phyloP scores from a whole-genome alignment of 805 yeast genomes.

The Sugiyamaella chiloensis region DNA sequence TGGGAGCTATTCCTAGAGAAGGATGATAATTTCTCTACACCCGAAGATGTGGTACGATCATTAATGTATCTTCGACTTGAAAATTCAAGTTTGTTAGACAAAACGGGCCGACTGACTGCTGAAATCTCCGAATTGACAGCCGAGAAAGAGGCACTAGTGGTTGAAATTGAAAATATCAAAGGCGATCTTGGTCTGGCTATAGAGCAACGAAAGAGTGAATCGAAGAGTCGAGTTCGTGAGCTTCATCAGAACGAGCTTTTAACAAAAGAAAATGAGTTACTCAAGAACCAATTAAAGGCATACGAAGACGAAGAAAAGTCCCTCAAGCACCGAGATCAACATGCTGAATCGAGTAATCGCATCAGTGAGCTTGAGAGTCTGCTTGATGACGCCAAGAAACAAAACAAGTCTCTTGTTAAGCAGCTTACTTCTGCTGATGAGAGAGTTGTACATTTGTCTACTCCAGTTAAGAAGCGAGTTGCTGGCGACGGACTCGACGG shows the following conservation, averaged over 20 bases:
- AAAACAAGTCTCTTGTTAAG: conserved; percentile 44
- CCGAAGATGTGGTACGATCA: conserved; percentile 40
- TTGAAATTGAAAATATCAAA: conserved; percentile 32
- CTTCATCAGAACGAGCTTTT: conserved; percentile 53
- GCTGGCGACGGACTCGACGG: conserved; percentile 3
- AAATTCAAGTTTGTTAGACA: conserved; percentile 29
- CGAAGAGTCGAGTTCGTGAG: conserved; percentile 35
- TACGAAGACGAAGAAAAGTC: conserved; percentile 39
- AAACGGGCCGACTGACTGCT: conserved; percentile 33
- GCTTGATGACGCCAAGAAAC: conserved; percentile 54
- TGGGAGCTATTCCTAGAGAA: conserved; percentile 44
- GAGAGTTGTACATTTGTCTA: conserved; percentile 13
- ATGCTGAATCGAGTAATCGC: conserved; percentile 23
- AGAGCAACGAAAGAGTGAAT: conserved; percentile 42
- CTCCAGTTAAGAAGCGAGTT: conserved; percentile 18
- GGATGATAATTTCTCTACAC: conserved; percentile 38
- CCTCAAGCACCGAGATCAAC: conserved; percentile 21
- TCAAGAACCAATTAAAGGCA: conserved; percentile 54
- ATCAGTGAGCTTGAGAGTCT: conserved; percentile 42
- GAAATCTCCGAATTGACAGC: conserved; percentile 26
- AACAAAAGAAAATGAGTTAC: conserved; percentile 54
- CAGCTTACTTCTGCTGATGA: conserved; percentile 36
- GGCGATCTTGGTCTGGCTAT: conserved; percentile 28
- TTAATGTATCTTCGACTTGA: conserved; percentile 36
- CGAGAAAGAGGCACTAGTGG: conserved; percentile 17